phyloP scores from a whole-genome alignment of 257 asterid species.

The Nemophila menziesii region DNA sequence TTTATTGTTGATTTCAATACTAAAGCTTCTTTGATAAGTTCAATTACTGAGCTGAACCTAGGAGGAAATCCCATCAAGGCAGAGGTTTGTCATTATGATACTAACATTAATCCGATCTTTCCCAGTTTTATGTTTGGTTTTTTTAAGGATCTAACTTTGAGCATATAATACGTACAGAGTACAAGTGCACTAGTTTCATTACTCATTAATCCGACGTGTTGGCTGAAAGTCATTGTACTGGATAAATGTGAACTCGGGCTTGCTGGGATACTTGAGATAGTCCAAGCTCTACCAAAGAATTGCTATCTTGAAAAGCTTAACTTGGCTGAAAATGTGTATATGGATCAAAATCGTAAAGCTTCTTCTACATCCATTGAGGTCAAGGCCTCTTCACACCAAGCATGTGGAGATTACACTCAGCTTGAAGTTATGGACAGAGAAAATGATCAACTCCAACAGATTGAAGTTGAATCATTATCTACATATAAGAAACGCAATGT shows the following conservation, averaged over 20 bases:
- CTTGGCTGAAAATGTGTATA: conserved; percentile 51
- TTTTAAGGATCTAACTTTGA: conserved; percentile 18
- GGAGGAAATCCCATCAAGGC: conserved; percentile 63
- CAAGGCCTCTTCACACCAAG: conserved; percentile 15
- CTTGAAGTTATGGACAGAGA: too few relatives aligned
- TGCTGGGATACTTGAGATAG: conserved; percentile 35
- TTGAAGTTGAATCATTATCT: conserved; percentile 47
- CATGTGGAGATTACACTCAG: conserved; percentile 13
- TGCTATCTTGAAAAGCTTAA: too few relatives aligned
- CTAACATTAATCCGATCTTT: too few relatives aligned
- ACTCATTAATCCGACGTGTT: conserved; percentile 40
- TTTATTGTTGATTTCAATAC: conserved; percentile 38
- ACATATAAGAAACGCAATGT: conserved; percentile 16
- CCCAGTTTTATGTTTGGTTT: too few relatives aligned
- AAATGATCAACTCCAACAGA: too few relatives aligned
- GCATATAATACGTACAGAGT: conserved; percentile 53
- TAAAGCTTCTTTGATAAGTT: conserved; percentile 36
- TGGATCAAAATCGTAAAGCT: conserved; percentile 23
- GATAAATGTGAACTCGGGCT: conserved; percentile 65
- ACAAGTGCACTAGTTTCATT: conserved; percentile 48
- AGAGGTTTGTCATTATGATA: conserved; percentile 68
- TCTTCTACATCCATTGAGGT: conserved; percentile 10
- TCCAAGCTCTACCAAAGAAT: conserved; percentile 66
- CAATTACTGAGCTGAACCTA: conserved; percentile 71
- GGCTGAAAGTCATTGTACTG: conserved; percentile 44